Evolutionary conservation across 257 asterid species (phyloP).

Genomic region (Solanum pimpinellifolium): DNA sequence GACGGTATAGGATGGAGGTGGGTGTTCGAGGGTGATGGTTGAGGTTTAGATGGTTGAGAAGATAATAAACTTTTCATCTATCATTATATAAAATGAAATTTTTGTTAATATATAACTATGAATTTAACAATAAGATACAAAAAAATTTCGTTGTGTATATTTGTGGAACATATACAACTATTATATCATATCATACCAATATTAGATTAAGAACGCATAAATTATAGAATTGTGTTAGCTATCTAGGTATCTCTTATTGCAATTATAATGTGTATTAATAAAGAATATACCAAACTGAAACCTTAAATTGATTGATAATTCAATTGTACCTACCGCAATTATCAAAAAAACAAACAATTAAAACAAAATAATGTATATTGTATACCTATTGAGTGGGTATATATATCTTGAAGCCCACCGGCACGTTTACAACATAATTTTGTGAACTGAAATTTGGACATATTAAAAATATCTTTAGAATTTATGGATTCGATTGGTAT

Average conservation of each 20-base stretch:
- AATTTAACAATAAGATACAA: neutral
- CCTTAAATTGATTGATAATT: neutral
- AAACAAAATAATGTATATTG: neutral
- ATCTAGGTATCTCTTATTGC: neutral
- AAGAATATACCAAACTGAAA: neutral
- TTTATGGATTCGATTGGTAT: too few relatives aligned
- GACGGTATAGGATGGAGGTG: neutral
- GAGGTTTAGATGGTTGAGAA: neutral
- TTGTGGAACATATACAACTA: neutral
- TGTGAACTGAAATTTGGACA: neutral
- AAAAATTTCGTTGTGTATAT: neutral
- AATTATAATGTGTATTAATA: too few relatives aligned
- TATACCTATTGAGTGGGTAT: neutral
- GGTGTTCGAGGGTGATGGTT: neutral
- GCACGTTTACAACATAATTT: neutral
- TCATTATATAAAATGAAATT: too few relatives aligned
- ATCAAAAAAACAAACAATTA: too few relatives aligned
- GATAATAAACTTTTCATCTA: neutral
- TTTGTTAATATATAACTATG: too few relatives aligned
- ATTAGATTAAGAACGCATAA: neutral
- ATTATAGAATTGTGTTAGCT: too few relatives aligned
- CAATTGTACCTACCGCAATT: neutral
- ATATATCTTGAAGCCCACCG: neutral
- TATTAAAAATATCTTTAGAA: too few relatives aligned
- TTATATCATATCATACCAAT: neutral